Evolutionary conservation across 352 stramenopile species (phyloP).

Genomic region (Globisporangium perplexum): DNA sequence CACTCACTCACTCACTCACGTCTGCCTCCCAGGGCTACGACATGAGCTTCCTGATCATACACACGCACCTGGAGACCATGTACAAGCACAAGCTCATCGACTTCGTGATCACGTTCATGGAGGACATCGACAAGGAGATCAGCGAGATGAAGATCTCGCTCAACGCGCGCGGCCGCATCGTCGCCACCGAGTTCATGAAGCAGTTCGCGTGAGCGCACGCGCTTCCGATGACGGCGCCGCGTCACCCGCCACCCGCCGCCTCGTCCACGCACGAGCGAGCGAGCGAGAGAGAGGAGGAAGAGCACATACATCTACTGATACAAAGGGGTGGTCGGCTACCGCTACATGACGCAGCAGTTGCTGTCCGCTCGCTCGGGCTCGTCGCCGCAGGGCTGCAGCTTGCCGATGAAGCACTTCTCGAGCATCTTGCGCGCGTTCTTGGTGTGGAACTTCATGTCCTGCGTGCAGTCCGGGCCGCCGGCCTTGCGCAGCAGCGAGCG

Average conservation of each 20-base stretch:
- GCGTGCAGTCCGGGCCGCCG: conserved; percentile 59
- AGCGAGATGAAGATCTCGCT: conserved; percentile 97
- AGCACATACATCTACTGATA: conserved; percentile 8
- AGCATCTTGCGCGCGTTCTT: conserved; percentile 70
- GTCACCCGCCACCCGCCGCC: not conserved
- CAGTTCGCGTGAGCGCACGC: conserved; percentile 65
- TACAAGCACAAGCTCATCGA: conserved; percentile 97
- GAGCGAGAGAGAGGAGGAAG: not conserved
- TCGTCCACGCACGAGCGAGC: not conserved
- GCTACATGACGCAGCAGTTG: conserved; percentile 76
- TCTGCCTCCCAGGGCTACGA: conserved; percentile 79
- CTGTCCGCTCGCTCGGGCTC: conserved; percentile 21
- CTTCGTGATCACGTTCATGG: conserved; percentile 98
- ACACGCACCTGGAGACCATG: conserved; percentile 93
- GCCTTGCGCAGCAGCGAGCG: conserved; percentile 79
- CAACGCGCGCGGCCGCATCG: conserved; percentile 90
- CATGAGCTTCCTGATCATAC: conserved; percentile 95
- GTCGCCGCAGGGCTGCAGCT: conserved; percentile 58
- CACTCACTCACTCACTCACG: not conserved
- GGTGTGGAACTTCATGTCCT: conserved; percentile 83
- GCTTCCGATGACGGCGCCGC: not conserved
- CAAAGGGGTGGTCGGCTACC: conserved; percentile 9
- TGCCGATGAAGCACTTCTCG: conserved; percentile 79
- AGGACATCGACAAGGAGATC: conserved; percentile 98
- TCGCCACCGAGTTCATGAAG: conserved; percentile 95